Evolutionary conservation across 2,329 filamentous ascomycete species (phyloP).

Genomic region (Talaromyces sp.): DNA sequence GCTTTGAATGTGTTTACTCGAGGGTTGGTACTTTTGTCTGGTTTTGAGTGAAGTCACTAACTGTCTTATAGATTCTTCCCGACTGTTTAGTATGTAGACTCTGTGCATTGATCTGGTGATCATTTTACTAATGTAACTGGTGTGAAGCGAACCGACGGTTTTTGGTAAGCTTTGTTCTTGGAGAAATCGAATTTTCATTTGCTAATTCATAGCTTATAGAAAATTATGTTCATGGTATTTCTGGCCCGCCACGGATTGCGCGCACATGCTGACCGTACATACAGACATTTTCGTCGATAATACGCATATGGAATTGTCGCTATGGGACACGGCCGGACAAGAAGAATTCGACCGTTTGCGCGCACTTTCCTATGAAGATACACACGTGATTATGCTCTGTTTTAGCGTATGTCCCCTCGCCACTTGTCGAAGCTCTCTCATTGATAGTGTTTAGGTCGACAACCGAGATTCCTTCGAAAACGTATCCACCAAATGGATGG

Average conservation of each 20-base stretch:
- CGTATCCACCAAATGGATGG: conserved; percentile 97
- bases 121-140: neutral
- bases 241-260: neutral
- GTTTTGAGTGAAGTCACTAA: conserved; percentile 6
- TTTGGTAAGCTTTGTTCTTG: conserved; percentile 56
- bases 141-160: conserved; percentile 76
- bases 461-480: conserved; percentile 96
- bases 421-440: neutral
- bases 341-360: conserved; percentile 97
- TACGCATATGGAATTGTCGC: conserved; percentile 91
- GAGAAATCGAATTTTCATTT: conserved; percentile 20
- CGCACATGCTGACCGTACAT: conserved; percentile 21
- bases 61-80: conserved; percentile 73
- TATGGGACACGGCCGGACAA: conserved; percentile 98
- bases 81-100: conserved; percentile 70
- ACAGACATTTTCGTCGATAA: conserved; percentile 96
- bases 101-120: neutral
- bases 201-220: neutral
- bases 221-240: conserved; percentile 15
- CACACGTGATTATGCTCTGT: conserved; percentile 97
- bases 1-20: conserved; percentile 96
- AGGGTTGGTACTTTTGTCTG: conserved; percentile 60
- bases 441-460: conserved; percentile 59
- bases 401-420: conserved; percentile 65
- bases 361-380: conserved; percentile 95